Percentiles rank a stretch among this genome's conserved stretches.
Conservation (phyloP, 768 basidiomycete species). For the Psilocybe subaeruginosa region DNA sequence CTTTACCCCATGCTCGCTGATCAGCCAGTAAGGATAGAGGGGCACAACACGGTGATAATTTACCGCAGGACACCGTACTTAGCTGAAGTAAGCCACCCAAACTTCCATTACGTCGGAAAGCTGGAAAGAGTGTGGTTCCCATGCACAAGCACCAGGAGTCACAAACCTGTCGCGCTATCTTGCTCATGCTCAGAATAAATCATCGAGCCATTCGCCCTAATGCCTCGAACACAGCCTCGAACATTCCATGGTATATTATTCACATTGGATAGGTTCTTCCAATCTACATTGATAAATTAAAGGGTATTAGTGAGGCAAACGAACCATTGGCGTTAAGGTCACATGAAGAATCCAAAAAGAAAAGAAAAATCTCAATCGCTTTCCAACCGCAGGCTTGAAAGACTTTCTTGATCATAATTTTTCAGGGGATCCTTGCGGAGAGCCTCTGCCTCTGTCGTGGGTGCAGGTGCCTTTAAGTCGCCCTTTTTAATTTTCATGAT, state of each 20-base stretch:
- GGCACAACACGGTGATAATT: background rate
- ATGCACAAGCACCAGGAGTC: background rate
- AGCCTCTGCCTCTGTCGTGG: slow-evolving; percentile 74
- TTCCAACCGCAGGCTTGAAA: slow-evolving; percentile 8
- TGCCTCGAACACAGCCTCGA: slow-evolving; percentile 8
- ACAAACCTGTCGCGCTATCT: background rate
- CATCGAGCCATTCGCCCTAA: background rate
- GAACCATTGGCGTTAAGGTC: slow-evolving; percentile 6
- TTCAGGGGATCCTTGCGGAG: slow-evolving; percentile 79
- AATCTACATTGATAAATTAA: slow-evolving; percentile 22
- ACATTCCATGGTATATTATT: slow-evolving; percentile 14
- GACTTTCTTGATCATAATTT: slow-evolving; percentile 50
- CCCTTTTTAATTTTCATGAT: slow-evolving; percentile 69
- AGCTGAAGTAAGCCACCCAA: background rate
- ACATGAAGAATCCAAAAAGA: slow-evolving; percentile 1
- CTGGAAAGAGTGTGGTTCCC: slow-evolving; percentile 4
- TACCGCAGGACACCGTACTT: slow-evolving; percentile 3
- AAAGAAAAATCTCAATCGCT: slow-evolving; percentile 1
- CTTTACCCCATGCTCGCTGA: background rate
- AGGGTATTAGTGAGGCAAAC: slow-evolving; percentile 19
- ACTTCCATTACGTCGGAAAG: slow-evolving; percentile 21
- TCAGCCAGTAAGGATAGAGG: background rate
- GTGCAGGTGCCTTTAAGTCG: slow-evolving; percentile 41
- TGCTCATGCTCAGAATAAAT: slow-evolving; percentile 3
- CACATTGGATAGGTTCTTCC: slow-evolving; percentile 16